A percentile compares a stretch with the other conserved stretches of the same genome.
Conservation (phyloP, 768 basidiomycete genomes). For the Clitopilus passeckerianus region DNA sequence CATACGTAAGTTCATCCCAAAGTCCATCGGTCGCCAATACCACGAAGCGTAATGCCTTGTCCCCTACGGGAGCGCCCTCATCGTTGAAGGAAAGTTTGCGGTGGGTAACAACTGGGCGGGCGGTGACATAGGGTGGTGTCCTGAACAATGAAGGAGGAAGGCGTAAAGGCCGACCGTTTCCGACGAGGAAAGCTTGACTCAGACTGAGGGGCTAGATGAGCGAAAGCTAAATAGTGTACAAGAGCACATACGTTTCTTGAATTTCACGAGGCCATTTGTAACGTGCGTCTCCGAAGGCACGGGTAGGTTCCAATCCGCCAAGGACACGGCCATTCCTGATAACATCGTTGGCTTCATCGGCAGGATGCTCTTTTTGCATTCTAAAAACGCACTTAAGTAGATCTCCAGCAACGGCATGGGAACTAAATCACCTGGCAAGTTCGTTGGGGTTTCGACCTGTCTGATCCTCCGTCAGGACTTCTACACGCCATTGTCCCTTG, state of each 20-base stretch:
- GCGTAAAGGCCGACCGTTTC: slow-evolving; percentile 56
- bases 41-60: slow-evolving; percentile 60
- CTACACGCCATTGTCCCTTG: slow-evolving; percentile 80
- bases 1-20: slow-evolving; percentile 61
- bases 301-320: slow-evolving; percentile 81
- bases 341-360: slow-evolving; percentile 66
- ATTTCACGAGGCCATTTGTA: slow-evolving; percentile 82
- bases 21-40: slow-evolving; percentile 88
- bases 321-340: slow-evolving; percentile 79
- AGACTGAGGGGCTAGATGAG: slow-evolving; percentile 23
- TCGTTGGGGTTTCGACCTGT: slow-evolving; percentile 90
- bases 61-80: slow-evolving; percentile 18
- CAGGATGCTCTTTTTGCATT: slow-evolving; percentile 79
- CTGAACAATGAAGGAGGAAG: slow-evolving; percentile 58
- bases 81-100: slow-evolving; percentile 55
- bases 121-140: slow-evolving; percentile 91
- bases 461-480: slow-evolving; percentile 95
- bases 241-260: slow-evolving; percentile 57
- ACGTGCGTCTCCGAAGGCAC: slow-evolving; percentile 85
- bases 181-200: slow-evolving; percentile 62
- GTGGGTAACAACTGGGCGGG: slow-evolving; percentile 78
- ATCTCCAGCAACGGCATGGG: neutral
- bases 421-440: slow-evolving; percentile 57
- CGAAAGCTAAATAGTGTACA: neutral
- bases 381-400: slow-evolving; percentile 26